Conservation (phyloP, 805 yeast genomes). For the Scheffersomyces ergatensis region DNA sequence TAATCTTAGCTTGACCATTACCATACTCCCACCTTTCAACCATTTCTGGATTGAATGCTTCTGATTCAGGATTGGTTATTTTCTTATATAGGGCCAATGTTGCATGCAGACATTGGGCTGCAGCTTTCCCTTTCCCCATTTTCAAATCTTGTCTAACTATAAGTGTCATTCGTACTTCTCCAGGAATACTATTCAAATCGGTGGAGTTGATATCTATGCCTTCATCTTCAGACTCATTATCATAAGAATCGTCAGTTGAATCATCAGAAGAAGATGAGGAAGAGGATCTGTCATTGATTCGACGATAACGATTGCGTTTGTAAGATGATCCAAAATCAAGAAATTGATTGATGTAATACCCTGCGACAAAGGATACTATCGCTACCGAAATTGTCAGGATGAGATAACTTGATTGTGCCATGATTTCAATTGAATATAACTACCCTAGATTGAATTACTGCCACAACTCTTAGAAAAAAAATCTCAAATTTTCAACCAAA, state of each 20-base stretch:
- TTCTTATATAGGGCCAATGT: slow-evolving; percentile 83
- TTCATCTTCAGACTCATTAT: slow-evolving; percentile 45
- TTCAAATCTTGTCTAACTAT: slow-evolving; percentile 84
- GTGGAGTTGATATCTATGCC: slow-evolving; percentile 57
- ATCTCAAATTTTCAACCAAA: no score
- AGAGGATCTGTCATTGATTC: not conserved
- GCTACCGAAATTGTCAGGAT: slow-evolving; percentile 26
- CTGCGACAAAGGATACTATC: slow-evolving; percentile 34
- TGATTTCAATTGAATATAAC: no score
- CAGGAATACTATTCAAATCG: slow-evolving; percentile 63
- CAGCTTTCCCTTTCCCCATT: slow-evolving; percentile 94
- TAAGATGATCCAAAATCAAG: not conserved
- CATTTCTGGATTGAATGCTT: slow-evolving; percentile 59
- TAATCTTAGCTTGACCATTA: slow-evolving; percentile 91
- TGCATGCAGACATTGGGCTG: slow-evolving; percentile 99
- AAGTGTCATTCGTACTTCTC: slow-evolving; percentile 83
- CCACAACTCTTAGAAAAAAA: no score
- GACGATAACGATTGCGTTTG: not conserved
- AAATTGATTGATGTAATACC: slow-evolving; percentile 23
- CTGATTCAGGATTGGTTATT: slow-evolving; percentile 51
- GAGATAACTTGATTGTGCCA: slow-evolving; percentile 1
- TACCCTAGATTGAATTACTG: no score
- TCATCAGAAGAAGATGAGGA: slow-evolving; percentile 1
- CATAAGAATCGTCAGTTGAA: slow-evolving; percentile 20
- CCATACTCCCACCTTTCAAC: slow-evolving; percentile 71